Conservation (phyloP, 371 early-diverging fungal genomes). For the Conidiobolus incongruus region DNA sequence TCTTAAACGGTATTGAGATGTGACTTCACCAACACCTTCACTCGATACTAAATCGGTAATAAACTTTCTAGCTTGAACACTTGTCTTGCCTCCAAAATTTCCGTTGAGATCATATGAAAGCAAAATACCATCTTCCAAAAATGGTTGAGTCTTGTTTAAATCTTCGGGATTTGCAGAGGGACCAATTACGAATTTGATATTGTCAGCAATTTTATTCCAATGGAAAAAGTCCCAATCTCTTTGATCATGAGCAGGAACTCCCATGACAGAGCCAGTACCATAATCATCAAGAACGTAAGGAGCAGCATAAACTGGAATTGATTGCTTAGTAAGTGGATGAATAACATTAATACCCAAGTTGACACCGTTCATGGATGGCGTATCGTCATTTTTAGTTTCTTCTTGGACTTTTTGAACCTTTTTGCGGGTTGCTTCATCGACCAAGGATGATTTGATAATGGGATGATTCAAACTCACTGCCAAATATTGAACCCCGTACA, state of each 20-base stretch:
- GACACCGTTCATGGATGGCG: not conserved
- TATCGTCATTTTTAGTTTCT: slow-evolving; percentile 18
- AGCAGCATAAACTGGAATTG: slow-evolving; percentile 51
- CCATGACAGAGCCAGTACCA: slow-evolving; percentile 76
- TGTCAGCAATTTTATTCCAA: slow-evolving; percentile 12
- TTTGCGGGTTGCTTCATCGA: too few relatives aligned
- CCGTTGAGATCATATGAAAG: too few relatives aligned
- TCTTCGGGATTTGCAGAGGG: slow-evolving; percentile 8
- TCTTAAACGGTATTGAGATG: slow-evolving; percentile 42
- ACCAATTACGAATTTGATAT: slow-evolving; percentile 21
- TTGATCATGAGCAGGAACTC: slow-evolving; percentile 63
- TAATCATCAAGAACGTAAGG: slow-evolving; percentile 58
- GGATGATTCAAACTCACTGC: slow-evolving; percentile 56
- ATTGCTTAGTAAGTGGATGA: slow-evolving; percentile 33
- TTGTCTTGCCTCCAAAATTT: too few relatives aligned
- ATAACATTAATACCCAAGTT: slow-evolving; percentile 38
- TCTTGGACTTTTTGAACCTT: slow-evolving; percentile 22
- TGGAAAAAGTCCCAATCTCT: slow-evolving; percentile 49
- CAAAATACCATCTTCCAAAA: not conserved
- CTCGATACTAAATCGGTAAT: not conserved
- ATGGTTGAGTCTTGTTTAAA: not conserved
- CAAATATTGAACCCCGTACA: slow-evolving; percentile 51
- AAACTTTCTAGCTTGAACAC: not conserved
- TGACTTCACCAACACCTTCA: not conserved
- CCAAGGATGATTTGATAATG: too few relatives aligned